phyloP scores from a whole-genome alignment of 202 grass and related monocot genomes.

The Carex arenaria region DNA sequence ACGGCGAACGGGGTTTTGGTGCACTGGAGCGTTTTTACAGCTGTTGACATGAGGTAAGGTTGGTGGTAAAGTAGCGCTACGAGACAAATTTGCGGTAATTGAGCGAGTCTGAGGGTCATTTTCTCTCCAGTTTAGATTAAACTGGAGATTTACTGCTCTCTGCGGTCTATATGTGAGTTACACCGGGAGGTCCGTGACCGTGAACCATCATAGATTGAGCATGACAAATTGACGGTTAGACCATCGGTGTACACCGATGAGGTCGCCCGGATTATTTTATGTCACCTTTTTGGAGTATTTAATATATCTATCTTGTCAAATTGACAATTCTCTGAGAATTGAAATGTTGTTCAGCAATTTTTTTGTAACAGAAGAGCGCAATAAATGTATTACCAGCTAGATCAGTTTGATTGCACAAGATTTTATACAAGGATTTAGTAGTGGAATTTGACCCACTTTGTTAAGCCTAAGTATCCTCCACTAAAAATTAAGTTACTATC shows the following conservation, averaged over 20 bases:
- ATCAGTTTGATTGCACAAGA: no score
- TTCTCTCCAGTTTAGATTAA: not conserved
- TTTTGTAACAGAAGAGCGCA: no score
- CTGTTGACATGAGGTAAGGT: slow-evolving; percentile 17
- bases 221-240: no score
- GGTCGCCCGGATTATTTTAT: not conserved
- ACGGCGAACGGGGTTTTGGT: not conserved
- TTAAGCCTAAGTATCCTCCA: no score
- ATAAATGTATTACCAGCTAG: no score
- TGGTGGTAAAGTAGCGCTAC: slow-evolving; percentile 14
- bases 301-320: no score
- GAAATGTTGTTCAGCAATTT: no score
- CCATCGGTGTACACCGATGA: not conserved
- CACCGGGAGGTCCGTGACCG: not conserved
- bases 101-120: not conserved
- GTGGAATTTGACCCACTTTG: no score
- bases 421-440: no score
- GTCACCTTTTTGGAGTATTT: not conserved
- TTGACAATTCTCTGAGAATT: no score
- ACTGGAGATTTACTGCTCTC: not conserved
- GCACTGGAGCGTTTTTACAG: slow-evolving; percentile 27
- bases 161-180: not conserved
- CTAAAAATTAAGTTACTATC: no score
- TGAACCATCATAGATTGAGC: not conserved
- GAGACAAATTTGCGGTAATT: not conserved